Conservation (phyloP, 768 basidiomycete species). For the Asterophora parasitica region DNA sequence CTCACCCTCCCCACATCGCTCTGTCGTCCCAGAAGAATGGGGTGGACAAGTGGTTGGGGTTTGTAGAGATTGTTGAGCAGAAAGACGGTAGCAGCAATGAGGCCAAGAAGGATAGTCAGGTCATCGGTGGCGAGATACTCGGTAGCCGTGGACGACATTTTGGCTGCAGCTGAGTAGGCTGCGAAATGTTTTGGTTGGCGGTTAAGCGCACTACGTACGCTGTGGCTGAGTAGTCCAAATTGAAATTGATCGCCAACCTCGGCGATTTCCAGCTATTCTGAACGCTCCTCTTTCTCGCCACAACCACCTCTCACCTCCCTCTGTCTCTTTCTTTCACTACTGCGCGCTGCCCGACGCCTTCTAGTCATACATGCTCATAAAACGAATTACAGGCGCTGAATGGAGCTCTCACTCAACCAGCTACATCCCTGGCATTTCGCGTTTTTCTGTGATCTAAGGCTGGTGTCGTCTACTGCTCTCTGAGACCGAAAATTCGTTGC, state of each 20-base stretch:
- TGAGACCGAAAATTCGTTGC: too few species aligned
- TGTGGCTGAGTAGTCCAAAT: neutral
- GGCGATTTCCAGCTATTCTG: conserved; percentile 15
- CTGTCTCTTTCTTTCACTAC: neutral
- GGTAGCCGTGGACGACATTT: conserved; percentile 31
- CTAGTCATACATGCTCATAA: neutral
- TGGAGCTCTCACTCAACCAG: neutral
- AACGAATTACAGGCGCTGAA: neutral
- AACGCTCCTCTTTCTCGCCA: neutral
- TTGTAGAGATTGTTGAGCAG: conserved; percentile 74
- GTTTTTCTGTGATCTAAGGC: too few species aligned
- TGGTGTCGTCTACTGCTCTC: too few species aligned
- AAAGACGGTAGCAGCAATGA: conserved; percentile 73
- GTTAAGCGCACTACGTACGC: too few species aligned
- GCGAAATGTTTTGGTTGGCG: too few species aligned
- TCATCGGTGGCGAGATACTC: conserved; percentile 74
- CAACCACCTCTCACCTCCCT: neutral
- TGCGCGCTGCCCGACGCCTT: neutral
- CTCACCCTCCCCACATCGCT: conserved; percentile 84
- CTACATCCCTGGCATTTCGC: too few species aligned
- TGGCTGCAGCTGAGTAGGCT: neutral
- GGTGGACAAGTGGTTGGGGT: conserved; percentile 84
- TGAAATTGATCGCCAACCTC: conserved; percentile 6
- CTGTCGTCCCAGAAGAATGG: conserved; percentile 89
- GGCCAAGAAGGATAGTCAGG: conserved; percentile 69